These are phyloP conservation scores for Rhodotorula kratochvilovae DNA, from an alignment of 768 basidiomycete genomes.

Conservation along the genomic window DNA sequence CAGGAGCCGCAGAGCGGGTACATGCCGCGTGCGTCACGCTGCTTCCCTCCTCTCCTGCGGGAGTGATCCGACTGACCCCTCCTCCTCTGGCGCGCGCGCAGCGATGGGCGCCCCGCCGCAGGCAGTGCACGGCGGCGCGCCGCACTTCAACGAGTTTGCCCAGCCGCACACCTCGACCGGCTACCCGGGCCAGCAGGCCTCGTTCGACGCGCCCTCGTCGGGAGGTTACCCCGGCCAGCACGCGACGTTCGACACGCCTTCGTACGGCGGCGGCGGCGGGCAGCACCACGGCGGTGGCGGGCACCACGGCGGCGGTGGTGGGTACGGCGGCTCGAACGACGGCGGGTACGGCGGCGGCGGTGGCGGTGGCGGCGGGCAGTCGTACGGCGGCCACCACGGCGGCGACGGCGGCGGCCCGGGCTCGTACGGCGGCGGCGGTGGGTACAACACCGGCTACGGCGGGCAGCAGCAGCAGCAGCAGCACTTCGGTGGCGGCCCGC, in stretches of 20 bases:
- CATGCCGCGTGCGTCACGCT: conserved; percentile 10
- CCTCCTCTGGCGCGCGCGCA: background rate
- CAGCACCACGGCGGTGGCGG: background rate
- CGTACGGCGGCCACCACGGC: background rate
- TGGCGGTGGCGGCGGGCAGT: too few relatives aligned
- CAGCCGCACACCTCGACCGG: background rate
- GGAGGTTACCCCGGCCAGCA: background rate
- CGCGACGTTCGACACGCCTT: background rate
- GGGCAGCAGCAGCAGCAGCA: background rate
- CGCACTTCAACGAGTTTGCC: conserved; percentile 8
- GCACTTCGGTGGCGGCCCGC: background rate
- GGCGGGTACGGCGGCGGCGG: background rate
- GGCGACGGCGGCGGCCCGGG: background rate
- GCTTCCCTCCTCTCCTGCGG: too few relatives aligned
- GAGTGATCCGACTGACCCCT: too few relatives aligned
- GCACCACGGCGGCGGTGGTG: background rate
- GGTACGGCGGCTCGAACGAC: background rate
- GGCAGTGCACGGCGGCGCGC: conserved; percentile 22
- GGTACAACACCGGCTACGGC: background rate
- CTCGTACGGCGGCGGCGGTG: background rate
- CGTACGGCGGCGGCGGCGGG: background rate
- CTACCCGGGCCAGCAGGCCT: background rate
- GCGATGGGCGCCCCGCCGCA: conserved; percentile 22
- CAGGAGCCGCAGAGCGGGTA: conserved; percentile 3
- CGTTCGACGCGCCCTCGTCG: background rate